phyloP scores from a whole-genome alignment of 129 eudicot genomes.

The Cynara cardunculus region DNA sequence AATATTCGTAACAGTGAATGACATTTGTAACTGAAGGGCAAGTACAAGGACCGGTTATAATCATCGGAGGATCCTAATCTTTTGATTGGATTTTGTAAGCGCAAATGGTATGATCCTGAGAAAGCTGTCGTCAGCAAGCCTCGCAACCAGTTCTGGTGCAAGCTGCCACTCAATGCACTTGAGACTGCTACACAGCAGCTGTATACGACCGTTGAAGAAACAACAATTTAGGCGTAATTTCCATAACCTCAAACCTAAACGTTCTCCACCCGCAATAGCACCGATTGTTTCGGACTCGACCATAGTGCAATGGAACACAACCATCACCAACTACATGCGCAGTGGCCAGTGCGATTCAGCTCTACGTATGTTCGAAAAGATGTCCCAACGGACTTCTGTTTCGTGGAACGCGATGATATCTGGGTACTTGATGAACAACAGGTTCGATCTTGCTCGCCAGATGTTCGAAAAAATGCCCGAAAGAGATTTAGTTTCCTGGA shows the following conservation, averaged over 20 bases:
- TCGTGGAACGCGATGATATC: slow-evolving; percentile 65
- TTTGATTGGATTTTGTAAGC: too few relatives aligned
- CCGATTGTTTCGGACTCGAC: slow-evolving; percentile 25
- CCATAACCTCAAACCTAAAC: not conserved
- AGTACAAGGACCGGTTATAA: not conserved
- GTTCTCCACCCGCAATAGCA: not conserved
- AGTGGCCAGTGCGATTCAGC: slow-evolving; percentile 50
- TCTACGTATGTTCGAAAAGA: slow-evolving; percentile 39
- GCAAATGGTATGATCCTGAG: not conserved
- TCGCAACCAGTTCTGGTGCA: not conserved
- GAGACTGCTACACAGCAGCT: slow-evolving; percentile 21
- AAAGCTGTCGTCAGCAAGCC: not conserved
- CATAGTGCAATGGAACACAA: slow-evolving; percentile 50
- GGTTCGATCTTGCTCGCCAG: slow-evolving; percentile 37
- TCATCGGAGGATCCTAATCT: not conserved
- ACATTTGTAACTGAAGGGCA: too few relatives aligned
- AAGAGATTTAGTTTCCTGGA: slow-evolving; percentile 56
- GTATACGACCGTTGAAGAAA: slow-evolving; percentile 9
- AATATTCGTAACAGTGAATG: too few relatives aligned
- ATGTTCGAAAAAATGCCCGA: slow-evolving; percentile 55
- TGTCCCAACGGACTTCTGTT: slow-evolving; percentile 42
- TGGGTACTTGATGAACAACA: slow-evolving; percentile 47
- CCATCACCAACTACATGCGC: slow-evolving; percentile 59
- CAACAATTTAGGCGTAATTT: not conserved
- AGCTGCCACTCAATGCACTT: slow-evolving; percentile 22